Conservation (phyloP, 164 flowering plant species). For the Magnolia changhungtana region DNA sequence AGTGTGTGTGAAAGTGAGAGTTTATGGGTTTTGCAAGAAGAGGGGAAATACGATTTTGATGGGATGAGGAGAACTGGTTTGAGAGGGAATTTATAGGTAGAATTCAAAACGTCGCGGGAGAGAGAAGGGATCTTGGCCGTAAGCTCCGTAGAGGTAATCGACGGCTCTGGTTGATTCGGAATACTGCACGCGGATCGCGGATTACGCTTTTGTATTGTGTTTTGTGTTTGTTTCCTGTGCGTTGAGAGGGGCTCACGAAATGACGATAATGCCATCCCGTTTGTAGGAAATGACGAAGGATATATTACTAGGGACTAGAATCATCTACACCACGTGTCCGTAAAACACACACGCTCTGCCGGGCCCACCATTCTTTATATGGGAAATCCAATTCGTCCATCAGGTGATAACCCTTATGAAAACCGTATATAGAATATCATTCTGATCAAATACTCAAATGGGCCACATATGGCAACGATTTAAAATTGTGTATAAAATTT, state of each 20-base stretch:
- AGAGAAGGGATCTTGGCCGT: not conserved
- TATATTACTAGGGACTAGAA: too few relatives aligned
- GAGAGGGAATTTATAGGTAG: not conserved
- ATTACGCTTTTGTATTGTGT: constrained; percentile 1
- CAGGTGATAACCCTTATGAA: too few relatives aligned
- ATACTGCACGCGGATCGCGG: constrained; percentile 10
- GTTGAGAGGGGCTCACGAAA: not conserved
- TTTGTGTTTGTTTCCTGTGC: not conserved
- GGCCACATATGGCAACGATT: too few relatives aligned
- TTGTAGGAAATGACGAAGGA: not conserved
- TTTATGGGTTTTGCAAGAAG: not conserved
- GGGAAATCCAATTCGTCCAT: too few relatives aligned
- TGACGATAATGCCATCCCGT: not conserved
- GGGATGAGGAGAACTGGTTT: not conserved
- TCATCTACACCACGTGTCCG: too few relatives aligned
- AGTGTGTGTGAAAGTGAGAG: not conserved
- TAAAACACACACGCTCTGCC: too few relatives aligned
- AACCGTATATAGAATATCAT: too few relatives aligned
- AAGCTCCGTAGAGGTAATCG: not conserved
- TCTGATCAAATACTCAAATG: too few relatives aligned
- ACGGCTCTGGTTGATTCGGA: not conserved
- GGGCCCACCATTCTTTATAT: too few relatives aligned
- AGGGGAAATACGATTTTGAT: not conserved
- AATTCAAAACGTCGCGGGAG: not conserved
- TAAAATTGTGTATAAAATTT: too few relatives aligned